Evolutionary conservation across 768 basidiomycete species (phyloP), one percentile per base, ranked within the genome.

Genomic region (Macrolepiota fuliginosa): DNA sequence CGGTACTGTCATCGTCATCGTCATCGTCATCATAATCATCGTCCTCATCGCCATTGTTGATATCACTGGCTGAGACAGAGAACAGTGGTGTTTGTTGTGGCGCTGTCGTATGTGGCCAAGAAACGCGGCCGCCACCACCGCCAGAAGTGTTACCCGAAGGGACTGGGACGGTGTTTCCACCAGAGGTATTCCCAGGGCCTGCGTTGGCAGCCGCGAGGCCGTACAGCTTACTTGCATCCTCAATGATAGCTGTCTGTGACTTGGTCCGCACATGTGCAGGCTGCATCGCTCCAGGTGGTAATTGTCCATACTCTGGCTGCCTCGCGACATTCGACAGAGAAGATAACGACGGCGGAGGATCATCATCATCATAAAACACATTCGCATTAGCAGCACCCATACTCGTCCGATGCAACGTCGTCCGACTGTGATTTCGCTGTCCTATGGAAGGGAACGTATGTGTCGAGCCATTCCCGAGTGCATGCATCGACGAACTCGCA

Each of bases 191-290:
- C 56, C 49, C 42, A 62, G 61, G n/a, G 63, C 66, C 11, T 57
- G 52, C 35, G 58, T 40, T 15, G 65, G 64, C 11, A 63, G 46
- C 58, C 17, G 56, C 39, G 19, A 57, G 54, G 29, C 17, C 54
- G 47, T 62, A 63, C 68, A 70, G 66, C 63, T 72, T 71, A 52
- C 74, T 73, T 4, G 79, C 81, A 64, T 88, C 79, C 61, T 94
- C 91, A n/a, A 94, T 85, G 62, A 94, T 84, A 1, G 92, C 92
- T 2, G 88, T 89, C 70, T 94, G 92, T 35, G 91, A 93, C 75
- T 87, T 86, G 19, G 87, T 91, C 50, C 92, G 85, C 36, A 83
- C 76, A 69, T 90, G 90, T 17, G 79, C 74, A 11, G 89, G 86
- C 45, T 83, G 77, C 82, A 86, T 84, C 4, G 88, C 88, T 12